Evolutionary conservation across 176 grass and related monocot genomes (phyloP), one percentile per base, ranked within the genome.

Genomic region (Ampelocalamus luodianensis): DNA sequence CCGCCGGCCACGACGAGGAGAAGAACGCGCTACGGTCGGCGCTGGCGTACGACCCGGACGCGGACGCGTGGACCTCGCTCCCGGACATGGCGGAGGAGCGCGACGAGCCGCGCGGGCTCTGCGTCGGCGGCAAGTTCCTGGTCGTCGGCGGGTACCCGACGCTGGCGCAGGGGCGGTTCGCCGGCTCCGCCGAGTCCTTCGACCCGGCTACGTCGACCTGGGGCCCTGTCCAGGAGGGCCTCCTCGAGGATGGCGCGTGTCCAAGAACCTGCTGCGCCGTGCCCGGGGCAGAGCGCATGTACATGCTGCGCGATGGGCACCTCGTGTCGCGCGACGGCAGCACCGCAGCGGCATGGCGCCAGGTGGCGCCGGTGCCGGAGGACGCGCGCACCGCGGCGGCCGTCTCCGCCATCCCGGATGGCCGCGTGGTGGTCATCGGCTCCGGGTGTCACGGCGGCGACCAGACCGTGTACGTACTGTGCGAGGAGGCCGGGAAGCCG

Each of bases 11-110:
- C 82, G 96, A 98, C 71, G 84, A 92, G 68, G 88, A 93, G 83
- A 98, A 98, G 79, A 98, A 98, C 89, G 96, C 93, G 34, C 89
- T 98, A 12, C 86, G 88, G 22, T 95, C 91, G 11, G 96, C 91
- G 29, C 42, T 95, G 22, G 90, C 90, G 22, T 98, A 95, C 79
- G 88, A 94, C 77, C 87, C 86, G 20, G 85, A 89, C 0, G 64
- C 58, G 49, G 88, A 98, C 74, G 34, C 6, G 72, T 98, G 96
- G 96, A 18, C 66, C 5, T 0, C 40, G 32, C 88, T 98, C 61
- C 91, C 93, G 16, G 91, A 95, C 90, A 95, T 98, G 96, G 83
- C 74, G 36, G 77, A 70, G 77, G 89, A 90, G 89, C 84, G 93
- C 27, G 96, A 98, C 85, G 96, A 98, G 77, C 90, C 93, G 46